Percentiles rank a stretch among this genome's conserved stretches.
These are phyloP conservation scores for Zymoseptoria pseudotritici DNA, from an alignment of 2,329 filamentous ascomycete genomes.

Conservation along the genomic window DNA sequence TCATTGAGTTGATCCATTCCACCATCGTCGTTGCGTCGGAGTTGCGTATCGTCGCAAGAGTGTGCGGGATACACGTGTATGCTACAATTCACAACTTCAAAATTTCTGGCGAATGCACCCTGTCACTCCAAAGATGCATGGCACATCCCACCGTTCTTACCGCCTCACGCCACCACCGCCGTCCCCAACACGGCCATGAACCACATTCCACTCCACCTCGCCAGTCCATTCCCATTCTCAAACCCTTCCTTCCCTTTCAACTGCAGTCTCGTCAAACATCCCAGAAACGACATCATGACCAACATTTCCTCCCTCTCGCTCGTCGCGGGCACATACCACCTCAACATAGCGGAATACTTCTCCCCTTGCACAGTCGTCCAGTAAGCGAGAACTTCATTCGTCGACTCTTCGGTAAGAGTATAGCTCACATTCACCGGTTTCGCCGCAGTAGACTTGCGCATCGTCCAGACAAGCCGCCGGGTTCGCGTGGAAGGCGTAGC, in stretches of 20 bases:
- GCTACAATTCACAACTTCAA: no score
- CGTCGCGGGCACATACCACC: neutral
- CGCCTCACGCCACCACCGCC: neutral
- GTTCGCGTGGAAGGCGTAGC: neutral
- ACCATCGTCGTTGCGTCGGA: no score
- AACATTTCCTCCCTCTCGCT: slow-evolving; percentile 5
- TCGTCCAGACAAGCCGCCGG: slow-evolving; percentile 5
- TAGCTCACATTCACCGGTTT: slow-evolving; percentile 1
- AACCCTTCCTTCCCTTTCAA: slow-evolving; percentile 8
- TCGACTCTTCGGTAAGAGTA: slow-evolving; percentile 3
- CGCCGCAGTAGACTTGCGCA: neutral
- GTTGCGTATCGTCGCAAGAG: no score
- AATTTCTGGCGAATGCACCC: no score
- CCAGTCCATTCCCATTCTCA: neutral
- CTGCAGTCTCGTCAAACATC: slow-evolving; percentile 5
- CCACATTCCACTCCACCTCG: slow-evolving; percentile 10
- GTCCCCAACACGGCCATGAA: slow-evolving; percentile 9
- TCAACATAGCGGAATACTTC: slow-evolving; percentile 4
- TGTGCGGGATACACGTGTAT: no score
- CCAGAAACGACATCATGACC: slow-evolving; percentile 8
- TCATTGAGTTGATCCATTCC: no score
- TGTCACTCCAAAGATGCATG: no score
- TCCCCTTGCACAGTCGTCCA: slow-evolving; percentile 1
- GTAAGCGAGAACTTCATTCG: slow-evolving; percentile 2
- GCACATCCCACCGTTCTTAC: no score